Conservation (phyloP, 352 stramenopile genomes). For the Globisporangium nunn region DNA sequence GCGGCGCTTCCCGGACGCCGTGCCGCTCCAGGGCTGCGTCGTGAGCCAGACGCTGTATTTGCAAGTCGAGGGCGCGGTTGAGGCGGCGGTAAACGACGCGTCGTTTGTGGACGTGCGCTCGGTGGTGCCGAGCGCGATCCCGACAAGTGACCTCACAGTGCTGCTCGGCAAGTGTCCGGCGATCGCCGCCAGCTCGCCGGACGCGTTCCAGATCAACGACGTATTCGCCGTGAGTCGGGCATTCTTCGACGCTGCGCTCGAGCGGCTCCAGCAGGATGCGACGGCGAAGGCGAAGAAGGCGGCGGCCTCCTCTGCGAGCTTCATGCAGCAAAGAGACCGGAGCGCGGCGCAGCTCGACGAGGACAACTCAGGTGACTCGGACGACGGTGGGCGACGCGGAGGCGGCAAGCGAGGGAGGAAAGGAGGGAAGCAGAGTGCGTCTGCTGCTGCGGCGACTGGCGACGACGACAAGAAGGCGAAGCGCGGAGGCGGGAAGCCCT, state of each 20-base stretch:
- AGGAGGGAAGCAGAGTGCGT: conserved; percentile 16
- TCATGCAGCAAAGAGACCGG: conserved; percentile 13
- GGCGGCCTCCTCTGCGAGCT: conserved; percentile 1
- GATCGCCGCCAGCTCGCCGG: conserved; percentile 10
- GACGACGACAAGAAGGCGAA: conserved; percentile 32
- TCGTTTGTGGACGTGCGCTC: conserved; percentile 50
- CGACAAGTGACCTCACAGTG: conserved; percentile 30
- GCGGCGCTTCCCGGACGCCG: conserved; percentile 55
- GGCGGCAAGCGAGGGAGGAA: conserved; percentile 24
- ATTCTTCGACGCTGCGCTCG: conserved; percentile 36
- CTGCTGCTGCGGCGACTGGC: too few relatives aligned
- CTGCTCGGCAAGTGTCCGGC: conserved; percentile 40
- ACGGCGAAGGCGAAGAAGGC: conserved; percentile 28
- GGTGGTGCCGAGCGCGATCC: conserved; percentile 56
- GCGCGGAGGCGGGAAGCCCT: conserved; percentile 24
- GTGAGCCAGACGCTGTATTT: conserved; percentile 53
- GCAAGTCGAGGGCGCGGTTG: conserved; percentile 65
- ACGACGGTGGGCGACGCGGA: conserved; percentile 26
- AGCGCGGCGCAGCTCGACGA: conserved; percentile 11
- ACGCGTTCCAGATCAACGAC: conserved; percentile 45
- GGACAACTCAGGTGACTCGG: conserved; percentile 25
- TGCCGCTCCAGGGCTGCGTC: conserved; percentile 56
- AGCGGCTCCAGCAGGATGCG: conserved; percentile 50
- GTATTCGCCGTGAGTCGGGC: conserved; percentile 56
- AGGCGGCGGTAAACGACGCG: conserved; percentile 62